A percentile compares a stretch with the other conserved stretches of the same genome.
Conservation (phyloP, 108 stramenopile species). For the Pseudonitzschia pungens region DNA sequence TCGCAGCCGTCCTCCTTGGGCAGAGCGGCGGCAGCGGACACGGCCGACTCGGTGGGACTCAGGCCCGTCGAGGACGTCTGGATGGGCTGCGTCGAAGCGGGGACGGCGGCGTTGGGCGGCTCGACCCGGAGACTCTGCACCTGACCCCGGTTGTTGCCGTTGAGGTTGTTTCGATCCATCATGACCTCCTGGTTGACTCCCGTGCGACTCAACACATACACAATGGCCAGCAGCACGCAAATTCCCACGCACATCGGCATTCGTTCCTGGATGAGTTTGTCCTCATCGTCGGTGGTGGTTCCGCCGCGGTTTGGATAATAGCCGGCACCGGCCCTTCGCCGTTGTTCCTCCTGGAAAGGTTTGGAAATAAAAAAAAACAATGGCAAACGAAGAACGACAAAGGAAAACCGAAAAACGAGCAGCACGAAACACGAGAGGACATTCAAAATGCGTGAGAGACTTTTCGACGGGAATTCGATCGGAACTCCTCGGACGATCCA, state of each 20-base stretch:
- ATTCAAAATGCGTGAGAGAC: no score
- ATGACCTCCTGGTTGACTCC: conserved; percentile 40
- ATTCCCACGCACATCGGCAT: conserved; percentile 88
- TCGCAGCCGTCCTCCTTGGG: conserved; percentile 23
- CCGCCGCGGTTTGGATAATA: conserved; percentile 11
- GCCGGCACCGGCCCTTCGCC: conserved; percentile 15
- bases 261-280: conserved; percentile 74
- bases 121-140: not conserved
- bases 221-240: conserved; percentile 84
- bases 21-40: conserved; percentile 14
- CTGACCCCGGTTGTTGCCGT: not conserved
- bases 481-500: no score
- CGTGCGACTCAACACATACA: conserved; percentile 81
- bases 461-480: no score
- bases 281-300: conserved; percentile 41
- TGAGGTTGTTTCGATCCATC: conserved; percentile 1
- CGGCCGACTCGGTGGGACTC: conserved; percentile 10
- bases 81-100: conserved; percentile 6
- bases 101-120: conserved; percentile 14
- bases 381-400: no score
- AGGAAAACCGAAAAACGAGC: not conserved
- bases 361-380: not conserved
- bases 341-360: conserved; percentile 30
- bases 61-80: conserved; percentile 1
- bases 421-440: not conserved